phyloP scores from a whole-genome alignment of 257 asterid genomes.

The Galeopsis tetrahit region DNA sequence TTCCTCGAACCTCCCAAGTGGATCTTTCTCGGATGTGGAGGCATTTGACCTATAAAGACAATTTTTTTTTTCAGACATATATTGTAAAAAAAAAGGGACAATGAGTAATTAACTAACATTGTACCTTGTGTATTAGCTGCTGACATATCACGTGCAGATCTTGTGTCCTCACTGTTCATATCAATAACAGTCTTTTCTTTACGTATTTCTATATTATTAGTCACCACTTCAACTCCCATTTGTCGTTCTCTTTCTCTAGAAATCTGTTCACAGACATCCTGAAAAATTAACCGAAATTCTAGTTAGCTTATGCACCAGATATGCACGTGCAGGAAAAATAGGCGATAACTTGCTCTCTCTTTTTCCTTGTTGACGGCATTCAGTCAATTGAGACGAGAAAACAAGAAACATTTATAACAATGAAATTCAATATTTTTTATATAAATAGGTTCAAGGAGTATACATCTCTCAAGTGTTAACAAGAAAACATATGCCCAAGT shows the following conservation, averaged over 20 bases:
- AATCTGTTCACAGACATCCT: conserved; percentile 40
- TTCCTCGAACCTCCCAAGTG: conserved; percentile 31
- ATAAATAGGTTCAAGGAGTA: no score
- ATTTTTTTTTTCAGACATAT: conserved; percentile 22
- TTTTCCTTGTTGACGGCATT: no score
- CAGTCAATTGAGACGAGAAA: no score
- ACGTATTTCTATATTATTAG: conserved; percentile 37
- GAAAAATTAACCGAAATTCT: conserved; percentile 25
- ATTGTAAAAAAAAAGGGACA: background rate
- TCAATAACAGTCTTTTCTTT: conserved; percentile 41
- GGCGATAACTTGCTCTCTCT: no score
- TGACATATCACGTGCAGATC: conserved; percentile 18
- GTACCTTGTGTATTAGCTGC: conserved; percentile 38
- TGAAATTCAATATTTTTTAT: no score
- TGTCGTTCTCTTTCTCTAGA: conserved; percentile 39
- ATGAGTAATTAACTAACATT: conserved; percentile 4
- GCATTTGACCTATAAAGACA: conserved; percentile 38
- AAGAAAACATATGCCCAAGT: no score
- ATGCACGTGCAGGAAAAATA: no score
- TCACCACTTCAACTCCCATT: conserved; percentile 31
- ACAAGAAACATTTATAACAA: no score
- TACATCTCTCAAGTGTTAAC: no score
- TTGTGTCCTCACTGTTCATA: conserved; percentile 16
- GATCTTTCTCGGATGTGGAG: conserved; percentile 29
- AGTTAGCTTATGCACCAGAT: conserved; percentile 11